Evolutionary conservation across 2,329 filamentous ascomycete species (phyloP), one percentile per base, ranked within the genome.

Genomic region (Pezizomycotina sp.): DNA sequence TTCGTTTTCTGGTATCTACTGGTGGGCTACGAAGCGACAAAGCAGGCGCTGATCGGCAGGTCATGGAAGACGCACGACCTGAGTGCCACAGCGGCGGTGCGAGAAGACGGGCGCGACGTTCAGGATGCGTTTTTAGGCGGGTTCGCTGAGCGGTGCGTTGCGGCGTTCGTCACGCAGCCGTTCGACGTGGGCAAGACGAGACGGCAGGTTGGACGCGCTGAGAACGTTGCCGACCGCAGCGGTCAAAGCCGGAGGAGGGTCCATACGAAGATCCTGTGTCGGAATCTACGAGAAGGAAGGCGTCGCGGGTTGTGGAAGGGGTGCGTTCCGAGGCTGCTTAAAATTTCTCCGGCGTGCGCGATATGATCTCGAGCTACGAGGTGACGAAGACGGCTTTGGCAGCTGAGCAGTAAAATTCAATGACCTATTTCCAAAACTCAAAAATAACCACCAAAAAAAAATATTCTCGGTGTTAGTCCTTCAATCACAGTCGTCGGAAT

Each of bases 121-220:
- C 36, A 59, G 16, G 86, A 95, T 58, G 89, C 81, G 50, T 98
- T 95, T 53, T 61, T 82, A 12, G 80, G 86, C 0, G 89, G 89
- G 12, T 82, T 82, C 1, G 57, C 69, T n/a, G 2, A 89, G 84
- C 0, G 89, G 89, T 3, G 77, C 79, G 67, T 89, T 18, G 83
- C 89, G 0, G 84, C 86, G 1, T 68, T 93, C 14, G 65, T 89
- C 13, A 98, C 89, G 0, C 93, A 80, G 41, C 89, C 89, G 0
- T 98, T 98, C 51, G 89, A 98, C 52, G 89, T 98, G 0, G 89
- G 89, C 49, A 98, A 98, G 63, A 98, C 89, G 4, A 68, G 89
- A 13, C 84, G 84, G 40, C 89, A 98, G 56, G 75, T 93, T 50
- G 68, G 69, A 30, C 74, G 89, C 44, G 50, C 58, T 4, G 55